Base-by-base conservation (phyloP, 805 yeast genomes). In the Candida maesae region DNA sequence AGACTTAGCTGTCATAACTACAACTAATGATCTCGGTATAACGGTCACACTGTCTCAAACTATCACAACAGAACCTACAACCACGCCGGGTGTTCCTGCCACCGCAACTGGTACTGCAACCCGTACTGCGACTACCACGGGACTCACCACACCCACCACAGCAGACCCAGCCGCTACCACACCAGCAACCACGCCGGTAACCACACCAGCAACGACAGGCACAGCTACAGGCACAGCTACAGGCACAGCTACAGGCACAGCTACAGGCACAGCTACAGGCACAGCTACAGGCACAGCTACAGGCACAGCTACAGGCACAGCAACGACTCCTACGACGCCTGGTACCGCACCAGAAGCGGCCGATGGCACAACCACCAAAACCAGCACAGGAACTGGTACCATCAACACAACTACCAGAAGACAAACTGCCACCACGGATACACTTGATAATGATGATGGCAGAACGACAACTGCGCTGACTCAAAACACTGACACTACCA, bases 11-110 rank as follows among this genome's bases (percentile, higher is more conserved):
- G 42, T 58, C 45, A 25, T 55, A 44, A 38, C 55, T 38, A 39
- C 61, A 44, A 44, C 60, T 24, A 47, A 59, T 42, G 41, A 45
- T 37, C 36, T 45, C n/a, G 59, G 57, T 37, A 38, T 49, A 26
- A 39, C 52, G 1, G 59, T 47, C 16, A 53, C 58, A 4, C 34
- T 53, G 17, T 48, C 58, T n/a, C 56, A 49, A 34, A 42, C 52
- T 6, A 29, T 42, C 33, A 44, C 49, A 0, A 25, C 42, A 12
- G 43, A 17, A 7, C 9, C 29, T 6, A 21, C 26, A 31, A 6
- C 15, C 24, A 19, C 34, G 23, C 8, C 19, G 7, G 29, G n/a
- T 6, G 29, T n/a, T n/a, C 6, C 29, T 9, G 15, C 42, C 4
- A 23, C 28, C 17, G 21, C 39, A 3, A 27, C 47, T 3, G 28